Base-by-base conservation (phyloP, 768 basidiomycete species). In the Mycena capillaripes region DNA sequence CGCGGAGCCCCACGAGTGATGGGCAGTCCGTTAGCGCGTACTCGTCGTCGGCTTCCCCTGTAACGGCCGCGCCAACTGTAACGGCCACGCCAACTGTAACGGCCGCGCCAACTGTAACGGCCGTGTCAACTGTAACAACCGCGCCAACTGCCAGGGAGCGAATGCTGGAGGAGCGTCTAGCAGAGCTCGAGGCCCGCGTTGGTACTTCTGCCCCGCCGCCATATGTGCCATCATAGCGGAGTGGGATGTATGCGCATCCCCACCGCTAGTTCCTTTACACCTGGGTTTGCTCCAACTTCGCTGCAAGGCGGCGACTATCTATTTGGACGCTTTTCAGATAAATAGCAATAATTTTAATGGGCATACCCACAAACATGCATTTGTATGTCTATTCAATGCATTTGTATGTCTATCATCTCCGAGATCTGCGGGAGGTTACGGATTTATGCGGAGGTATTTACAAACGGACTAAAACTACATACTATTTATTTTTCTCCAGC, bases 181-280 rank as follows among this genome's bases (percentile, higher is more conserved):
- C 66, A 10, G 57, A 60, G 44, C 46, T 68, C 10, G 66, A 68
- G 48, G 66, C 66, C 44, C 66, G 25, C 4, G 40, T 59, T 10
- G 46, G 25, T 11, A 25, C n/a, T 2, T 46, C 32, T 17, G 21
- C 42, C n/a, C 59, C 68, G 0, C 59, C 68, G 7, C 48, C 55
- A 8, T 66, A 66, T n/a, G 11, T 23, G 29, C 12, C 42, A 11
- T 10, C n/a, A n/a, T n/a, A n/a, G 12, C 46, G 46, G 46, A 17
- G 17, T 17, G n/a, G 17, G 17, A 44, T 44, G n/a, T n/a, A n/a
- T n/a, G n/a, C n/a, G n/a, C n/a, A n/a, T n/a, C n/a, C n/a, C n/a
- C n/a, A n/a, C n/a, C n/a, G n/a, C n/a, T n/a, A n/a, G n/a, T n/a
- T n/a, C n/a, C n/a, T n/a, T n/a, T n/a, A n/a, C n/a, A n/a, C n/a